Conservation (phyloP, 23 red algal species). For the Gracilariopsis chorda region DNA sequence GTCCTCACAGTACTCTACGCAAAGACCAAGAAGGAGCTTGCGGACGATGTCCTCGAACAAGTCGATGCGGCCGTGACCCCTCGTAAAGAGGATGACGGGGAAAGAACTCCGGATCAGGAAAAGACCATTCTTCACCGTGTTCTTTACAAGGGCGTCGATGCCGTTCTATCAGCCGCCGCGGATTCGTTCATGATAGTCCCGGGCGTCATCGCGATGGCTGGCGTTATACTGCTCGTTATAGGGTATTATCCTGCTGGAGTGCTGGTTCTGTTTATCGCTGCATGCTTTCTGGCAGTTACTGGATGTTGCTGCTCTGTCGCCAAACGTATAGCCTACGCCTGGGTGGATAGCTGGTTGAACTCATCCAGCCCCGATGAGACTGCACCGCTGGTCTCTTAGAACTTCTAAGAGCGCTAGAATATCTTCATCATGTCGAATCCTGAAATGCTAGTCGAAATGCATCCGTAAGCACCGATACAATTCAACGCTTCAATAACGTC, state of each 20-base stretch:
- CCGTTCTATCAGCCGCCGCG: background rate
- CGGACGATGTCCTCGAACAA: conserved; percentile 2
- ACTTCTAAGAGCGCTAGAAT: too few relatives aligned
- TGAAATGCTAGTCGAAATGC: too few relatives aligned
- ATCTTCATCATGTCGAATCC: too few relatives aligned
- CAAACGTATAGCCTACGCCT: background rate
- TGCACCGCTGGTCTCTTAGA: background rate
- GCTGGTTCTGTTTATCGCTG: background rate
- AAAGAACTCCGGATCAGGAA: background rate
- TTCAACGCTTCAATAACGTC: too few relatives aligned
- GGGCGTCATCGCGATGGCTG: background rate
- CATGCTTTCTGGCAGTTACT: background rate
- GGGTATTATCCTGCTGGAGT: background rate
- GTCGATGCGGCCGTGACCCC: conserved; percentile 5
- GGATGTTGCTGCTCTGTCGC: background rate
- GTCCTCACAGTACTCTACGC: background rate
- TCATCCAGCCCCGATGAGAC: background rate
- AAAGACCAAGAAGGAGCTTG: conserved; percentile 1
- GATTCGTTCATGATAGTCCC: conserved; percentile 12
- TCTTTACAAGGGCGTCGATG: conserved; percentile 15
- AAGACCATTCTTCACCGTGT: conserved; percentile 3
- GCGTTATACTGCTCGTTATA: background rate
- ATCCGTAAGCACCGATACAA: too few relatives aligned
- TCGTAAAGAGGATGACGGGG: background rate
- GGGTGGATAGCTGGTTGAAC: background rate